A percentile compares a stretch with the other conserved stretches of the same genome.
Evolutionary conservation across 148 eudicot species (phyloP).

Genomic region (Pharnaceum exiguum): DNA sequence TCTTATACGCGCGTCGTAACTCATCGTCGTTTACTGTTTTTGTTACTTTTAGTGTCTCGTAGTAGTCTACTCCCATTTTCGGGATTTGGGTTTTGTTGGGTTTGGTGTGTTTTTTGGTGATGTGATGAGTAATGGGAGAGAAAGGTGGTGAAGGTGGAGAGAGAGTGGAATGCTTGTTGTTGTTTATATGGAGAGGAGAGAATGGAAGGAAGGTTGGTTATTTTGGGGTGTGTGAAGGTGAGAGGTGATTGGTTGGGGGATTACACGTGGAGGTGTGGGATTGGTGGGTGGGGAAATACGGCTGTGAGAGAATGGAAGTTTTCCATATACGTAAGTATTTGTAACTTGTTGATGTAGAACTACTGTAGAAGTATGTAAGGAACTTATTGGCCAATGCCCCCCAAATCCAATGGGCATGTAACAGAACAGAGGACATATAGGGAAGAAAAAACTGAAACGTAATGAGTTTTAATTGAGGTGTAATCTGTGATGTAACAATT

Average conservation of each 20-base stretch:
- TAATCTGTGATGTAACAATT: too few relatives aligned
- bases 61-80: conserved; percentile 82
- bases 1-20: conserved; percentile 66
- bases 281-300: background rate
- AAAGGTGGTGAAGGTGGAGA: background rate
- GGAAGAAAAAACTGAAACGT: too few relatives aligned
- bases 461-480: too few relatives aligned
- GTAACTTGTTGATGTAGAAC: too few relatives aligned
- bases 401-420: too few relatives aligned
- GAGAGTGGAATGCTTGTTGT: background rate
- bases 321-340: too few relatives aligned
- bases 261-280: conserved; percentile 15
- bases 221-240: conserved; percentile 22
- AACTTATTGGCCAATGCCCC: too few relatives aligned
- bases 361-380: too few relatives aligned
- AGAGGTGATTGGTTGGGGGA: background rate
- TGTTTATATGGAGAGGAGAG: background rate
- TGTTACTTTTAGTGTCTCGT: conserved; percentile 49
- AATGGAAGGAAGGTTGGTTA: conserved; percentile 11
- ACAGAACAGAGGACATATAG: too few relatives aligned
- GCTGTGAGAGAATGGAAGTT: too few relatives aligned
- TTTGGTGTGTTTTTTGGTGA: background rate
- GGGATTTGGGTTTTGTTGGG: background rate
- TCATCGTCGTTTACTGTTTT: conserved; percentile 47
- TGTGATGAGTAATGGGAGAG: background rate